phyloP scores from a whole-genome alignment of 768 basidiomycete species.

The Boletus tylopilopsis region DNA sequence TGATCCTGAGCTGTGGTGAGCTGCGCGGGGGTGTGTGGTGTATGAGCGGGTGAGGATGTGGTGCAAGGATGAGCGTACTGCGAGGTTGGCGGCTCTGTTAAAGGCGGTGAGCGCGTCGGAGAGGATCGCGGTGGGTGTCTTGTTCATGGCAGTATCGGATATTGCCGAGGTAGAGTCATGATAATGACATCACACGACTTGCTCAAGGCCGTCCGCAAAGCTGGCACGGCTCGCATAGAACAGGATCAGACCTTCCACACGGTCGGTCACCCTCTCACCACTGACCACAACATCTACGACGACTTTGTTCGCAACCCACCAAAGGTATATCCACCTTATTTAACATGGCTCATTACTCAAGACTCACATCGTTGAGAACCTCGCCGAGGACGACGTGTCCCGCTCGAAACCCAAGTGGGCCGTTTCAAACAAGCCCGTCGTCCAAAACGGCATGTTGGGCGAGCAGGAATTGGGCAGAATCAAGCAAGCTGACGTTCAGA shows the following conservation, averaged over 20 bases:
- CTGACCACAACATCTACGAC: conserved; percentile 34
- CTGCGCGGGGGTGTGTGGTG: conserved; percentile 37
- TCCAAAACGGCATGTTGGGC: not conserved
- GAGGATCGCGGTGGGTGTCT: conserved; percentile 34
- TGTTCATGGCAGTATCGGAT: conserved; percentile 29
- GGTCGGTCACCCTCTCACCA: conserved; percentile 23
- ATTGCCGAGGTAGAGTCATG: conserved; percentile 14
- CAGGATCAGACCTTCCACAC: conserved; percentile 26
- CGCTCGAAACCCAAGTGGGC: conserved; percentile 21
- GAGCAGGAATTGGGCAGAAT: conserved; percentile 17
- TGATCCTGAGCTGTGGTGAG: conserved; percentile 55
- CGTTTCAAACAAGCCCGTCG: conserved; percentile 5
- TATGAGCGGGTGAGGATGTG: not conserved
- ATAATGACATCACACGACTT: conserved; percentile 11
- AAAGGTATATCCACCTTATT: too few species aligned
- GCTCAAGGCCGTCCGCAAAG: conserved; percentile 2
- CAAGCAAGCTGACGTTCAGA: conserved; percentile 16
- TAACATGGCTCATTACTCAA: too few species aligned
- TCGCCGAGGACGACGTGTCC: not conserved
- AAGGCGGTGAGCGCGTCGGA: conserved; percentile 41
- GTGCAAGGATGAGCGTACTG: conserved; percentile 29
- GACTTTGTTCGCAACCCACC: conserved; percentile 32
- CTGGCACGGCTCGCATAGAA: conserved; percentile 4
- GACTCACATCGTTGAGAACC: conserved; percentile 14
- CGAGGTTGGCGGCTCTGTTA: conserved; percentile 37